phyloP scores from a whole-genome alignment of 2,329 filamentous ascomycete species.

The Pseudogymnoascus verrucosus region DNA sequence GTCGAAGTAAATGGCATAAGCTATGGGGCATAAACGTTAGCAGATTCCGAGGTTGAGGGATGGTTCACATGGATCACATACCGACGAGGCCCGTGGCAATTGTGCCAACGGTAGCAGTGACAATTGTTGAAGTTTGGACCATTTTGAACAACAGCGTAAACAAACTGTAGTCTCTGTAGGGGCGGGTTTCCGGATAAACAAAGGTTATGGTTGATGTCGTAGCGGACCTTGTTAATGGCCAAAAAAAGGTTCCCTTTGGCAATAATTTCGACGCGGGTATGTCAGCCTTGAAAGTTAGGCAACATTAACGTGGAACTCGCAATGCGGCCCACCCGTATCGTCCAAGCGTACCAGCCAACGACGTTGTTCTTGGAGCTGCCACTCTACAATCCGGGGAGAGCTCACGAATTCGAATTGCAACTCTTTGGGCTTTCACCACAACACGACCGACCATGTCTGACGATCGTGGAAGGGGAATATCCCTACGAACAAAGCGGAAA shows the following conservation, averaged over 20 bases:
- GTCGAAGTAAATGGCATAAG: slow-evolving; percentile 63
- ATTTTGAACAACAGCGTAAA: slow-evolving; percentile 24
- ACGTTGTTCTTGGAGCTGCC: not conserved
- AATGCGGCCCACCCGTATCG: not conserved
- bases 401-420: not conserved
- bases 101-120: slow-evolving; percentile 54
- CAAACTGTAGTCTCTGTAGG: slow-evolving; percentile 3
- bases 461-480: slow-evolving; percentile 50
- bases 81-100: slow-evolving; percentile 52
- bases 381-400: not conserved
- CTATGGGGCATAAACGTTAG: slow-evolving; percentile 29
- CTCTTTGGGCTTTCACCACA: not conserved
- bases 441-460: slow-evolving; percentile 44
- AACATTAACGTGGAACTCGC: slow-evolving; percentile 8
- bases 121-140: slow-evolving; percentile 46
- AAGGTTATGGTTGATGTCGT: slow-evolving; percentile 10
- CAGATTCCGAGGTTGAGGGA: slow-evolving; percentile 2
- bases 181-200: not conserved
- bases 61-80: slow-evolving; percentile 31
- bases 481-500: slow-evolving; percentile 56
- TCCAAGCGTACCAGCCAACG: not conserved
- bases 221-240: slow-evolving; percentile 2
- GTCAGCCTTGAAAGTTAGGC: slow-evolving; percentile 1
- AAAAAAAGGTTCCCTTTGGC: slow-evolving; percentile 4
- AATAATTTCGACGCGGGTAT: slow-evolving; percentile 6